Evolutionary conservation across 1,284 basidiomycete species (phyloP), one percentile per base, ranked within the genome.

Genomic region (Irpex lacteus): DNA sequence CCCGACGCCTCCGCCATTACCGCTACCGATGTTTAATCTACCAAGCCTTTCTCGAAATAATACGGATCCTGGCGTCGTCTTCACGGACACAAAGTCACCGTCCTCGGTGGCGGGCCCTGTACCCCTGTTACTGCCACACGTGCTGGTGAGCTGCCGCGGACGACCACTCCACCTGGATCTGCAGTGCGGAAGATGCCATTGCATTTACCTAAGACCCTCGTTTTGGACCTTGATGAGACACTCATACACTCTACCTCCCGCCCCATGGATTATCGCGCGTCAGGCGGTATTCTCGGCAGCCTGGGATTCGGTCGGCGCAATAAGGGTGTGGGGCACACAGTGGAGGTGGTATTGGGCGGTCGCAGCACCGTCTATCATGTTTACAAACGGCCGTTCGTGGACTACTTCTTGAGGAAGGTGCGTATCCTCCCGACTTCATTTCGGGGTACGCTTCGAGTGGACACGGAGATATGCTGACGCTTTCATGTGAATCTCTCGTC

Each of bases 151-250:
- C 69, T 72, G 5, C 74, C 80, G 34, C 78, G 79, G 60, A 79
- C 85, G 34, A 74, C 81, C 1, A 85, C 85, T 0, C 85, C 88
- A 50, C 75, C 79, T 15, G 32, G 54, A 54, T 70, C 82, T 61
- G 69, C 78, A 49, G 70, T 83, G 19, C 83, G 85, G 65, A 86
- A 83, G 71, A 85, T 88, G 0, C 88, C 90, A 1, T 90, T 96
- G 70, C 91, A 91, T 72, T 80, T 86, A 19, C 61, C 58, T 13
- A 98, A 98, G 81, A 97, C 95, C 0, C 87, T 98, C 36, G 95
- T 98, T 19, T 87, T 99, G 57, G 97, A 99, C 78, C 82, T 99
- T 50, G 97, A 99, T 76, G 97, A 99, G 79, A 99, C 97, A 0
- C 86, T 99, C 63, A 98, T 99, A 65, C 97, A 99, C 74, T 98